These are phyloP conservation scores for Loxodes magnus DNA, from an alignment of 73 alveolate species.

Conservation along the genomic window DNA sequence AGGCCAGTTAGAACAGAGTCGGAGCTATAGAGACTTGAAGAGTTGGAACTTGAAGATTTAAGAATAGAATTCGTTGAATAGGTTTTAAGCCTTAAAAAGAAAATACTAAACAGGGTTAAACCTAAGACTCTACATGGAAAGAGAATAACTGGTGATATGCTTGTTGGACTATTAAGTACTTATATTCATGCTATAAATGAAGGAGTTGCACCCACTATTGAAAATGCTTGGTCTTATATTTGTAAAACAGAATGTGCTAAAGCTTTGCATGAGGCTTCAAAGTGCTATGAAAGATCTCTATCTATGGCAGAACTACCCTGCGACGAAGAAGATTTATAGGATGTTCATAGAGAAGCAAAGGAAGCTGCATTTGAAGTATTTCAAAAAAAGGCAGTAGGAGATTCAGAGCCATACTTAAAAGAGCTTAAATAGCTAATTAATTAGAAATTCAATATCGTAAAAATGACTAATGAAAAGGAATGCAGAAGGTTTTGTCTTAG, in stretches of 20 bases:
- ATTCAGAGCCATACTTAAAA: background rate
- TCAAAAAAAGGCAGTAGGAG: conserved; percentile 2
- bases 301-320: background rate
- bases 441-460: background rate
- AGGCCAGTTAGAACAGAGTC: conserved; percentile 92
- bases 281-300: conserved; percentile 24
- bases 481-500: conserved; percentile 15
- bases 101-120: conserved; percentile 67
- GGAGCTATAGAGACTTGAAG: conserved; percentile 67
- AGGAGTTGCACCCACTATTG: conserved; percentile 73
- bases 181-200: conserved; percentile 66
- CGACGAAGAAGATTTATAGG: background rate
- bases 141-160: conserved; percentile 72
- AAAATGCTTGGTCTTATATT: conserved; percentile 52
- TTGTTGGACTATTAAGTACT: conserved; percentile 39
- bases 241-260: conserved; percentile 56
- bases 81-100: conserved; percentile 60
- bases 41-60: conserved; percentile 59
- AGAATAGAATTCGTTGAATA: conserved; percentile 89
- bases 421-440: conserved; percentile 1
- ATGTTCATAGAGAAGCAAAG: conserved; percentile 1
- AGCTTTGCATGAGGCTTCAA: conserved; percentile 38
- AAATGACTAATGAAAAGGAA: conserved; percentile 12
- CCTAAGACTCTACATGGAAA: conserved; percentile 78
- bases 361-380: background rate